Conservation (phyloP, 2,329 filamentous ascomycete genomes). For the Microdochium trichocladiopsis region DNA sequence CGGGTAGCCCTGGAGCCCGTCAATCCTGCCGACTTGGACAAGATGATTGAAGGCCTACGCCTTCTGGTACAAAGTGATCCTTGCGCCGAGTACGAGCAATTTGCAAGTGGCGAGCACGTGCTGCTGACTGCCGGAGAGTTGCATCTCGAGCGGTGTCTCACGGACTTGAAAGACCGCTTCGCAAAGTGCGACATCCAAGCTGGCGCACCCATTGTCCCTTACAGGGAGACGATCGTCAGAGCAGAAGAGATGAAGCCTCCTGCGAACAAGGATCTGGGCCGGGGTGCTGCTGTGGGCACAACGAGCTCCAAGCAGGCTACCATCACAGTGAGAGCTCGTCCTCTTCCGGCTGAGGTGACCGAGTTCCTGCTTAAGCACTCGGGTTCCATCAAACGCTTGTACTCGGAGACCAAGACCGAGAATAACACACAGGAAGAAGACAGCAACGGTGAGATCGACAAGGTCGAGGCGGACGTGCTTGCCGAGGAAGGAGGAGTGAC, state of each 20-base stretch:
- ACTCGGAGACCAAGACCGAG: constrained; percentile 58
- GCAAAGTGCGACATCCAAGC: constrained; percentile 92
- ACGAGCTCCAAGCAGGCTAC: constrained; percentile 84
- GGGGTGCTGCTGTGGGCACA: constrained; percentile 68
- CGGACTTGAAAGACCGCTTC: constrained; percentile 87
- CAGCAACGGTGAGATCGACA: constrained; percentile 26
- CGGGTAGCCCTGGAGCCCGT: constrained; percentile 91
- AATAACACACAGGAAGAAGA: constrained; percentile 24
- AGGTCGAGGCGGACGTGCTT: constrained; percentile 46
- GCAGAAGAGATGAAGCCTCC: constrained; percentile 89
- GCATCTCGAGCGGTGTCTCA: constrained; percentile 88
- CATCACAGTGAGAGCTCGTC: constrained; percentile 68
- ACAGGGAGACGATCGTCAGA: constrained; percentile 83
- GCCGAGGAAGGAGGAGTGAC: constrained; percentile 47
- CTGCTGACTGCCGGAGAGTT: constrained; percentile 89
- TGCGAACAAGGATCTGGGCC: constrained; percentile 75
- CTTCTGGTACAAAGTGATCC: constrained; percentile 92
- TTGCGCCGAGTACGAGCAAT: constrained; percentile 91
- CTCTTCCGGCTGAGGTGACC: constrained; percentile 70
- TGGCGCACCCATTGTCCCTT: constrained; percentile 90
- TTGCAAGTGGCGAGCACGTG: constrained; percentile 90
- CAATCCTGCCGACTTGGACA: constrained; percentile 84
- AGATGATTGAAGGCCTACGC: constrained; percentile 85
- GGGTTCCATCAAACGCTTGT: constrained; percentile 70
- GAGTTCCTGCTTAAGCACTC: constrained; percentile 80